Base-by-base conservation (phyloP, 306 rosid genomes). In the Vigna reflexopilosa region DNA sequence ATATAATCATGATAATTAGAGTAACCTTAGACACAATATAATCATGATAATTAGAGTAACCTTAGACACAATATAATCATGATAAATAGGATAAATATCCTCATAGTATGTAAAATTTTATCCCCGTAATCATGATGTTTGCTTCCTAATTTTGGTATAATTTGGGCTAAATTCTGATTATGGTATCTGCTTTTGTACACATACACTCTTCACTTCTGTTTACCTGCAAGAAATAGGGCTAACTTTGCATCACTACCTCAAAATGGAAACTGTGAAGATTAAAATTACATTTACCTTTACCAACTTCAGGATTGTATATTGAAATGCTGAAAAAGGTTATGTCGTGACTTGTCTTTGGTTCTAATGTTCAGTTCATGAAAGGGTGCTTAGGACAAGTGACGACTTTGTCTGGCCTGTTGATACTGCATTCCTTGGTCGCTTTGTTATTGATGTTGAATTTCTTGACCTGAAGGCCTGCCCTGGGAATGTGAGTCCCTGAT, bases 371-470 rank as follows among this genome's bases (percentile, higher is more conserved):
- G 96, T 89, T 85, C 82, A 86, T 30, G 96, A 92, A 70, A 87
- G 86, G 79, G 77, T 78, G 72, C 89, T 90, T 73, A 87, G 91
- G 50, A 90, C 91, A 34, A 54, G 78, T 12, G 97, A 92, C 28
- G 93, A 93, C 80, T 90, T 90, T 83, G 83, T 82, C 56, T 90
- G 92, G 96, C 83, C 92, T 17, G 84, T 93, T 32, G 91, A 90
- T 78, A 72, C 86, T 65, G 68, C 85, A 76, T 87, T 86, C 78
- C 77, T 61, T 40, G 93, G 96, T 14, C 93, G 89, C 55, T 82
- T 88, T 19, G 42, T 90, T 80, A 85, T 92, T 22, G 92, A 86
- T 77, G 88, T 90, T 67, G 97, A 92, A 77, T 92, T 92, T 86
- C 91, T 90, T 34, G 97, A 90, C 86, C 80, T 92, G 75, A 92